A percentile compares a stretch with the other conserved stretches of the same genome.
Evolutionary conservation across 768 basidiomycete genomes (phyloP).

Genomic region (Tubosaeta sp.): DNA sequence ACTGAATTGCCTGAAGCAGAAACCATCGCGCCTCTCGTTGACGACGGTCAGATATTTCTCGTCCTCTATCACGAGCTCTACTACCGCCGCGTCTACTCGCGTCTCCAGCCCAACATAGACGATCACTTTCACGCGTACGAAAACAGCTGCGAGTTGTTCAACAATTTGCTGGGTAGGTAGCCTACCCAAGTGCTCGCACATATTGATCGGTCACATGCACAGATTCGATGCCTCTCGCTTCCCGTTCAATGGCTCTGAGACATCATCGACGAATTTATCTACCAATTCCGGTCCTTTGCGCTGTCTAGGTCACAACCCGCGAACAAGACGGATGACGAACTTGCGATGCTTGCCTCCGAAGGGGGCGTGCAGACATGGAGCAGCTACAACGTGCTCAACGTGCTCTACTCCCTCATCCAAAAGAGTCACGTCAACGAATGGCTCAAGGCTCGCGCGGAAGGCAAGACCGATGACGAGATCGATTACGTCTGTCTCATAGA

Average conservation of each 20-base stretch:
- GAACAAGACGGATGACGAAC: conserved; percentile 86
- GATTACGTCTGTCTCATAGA: conserved; percentile 48
- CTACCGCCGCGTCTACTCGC: conserved; percentile 94
- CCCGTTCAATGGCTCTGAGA: conserved; percentile 99
- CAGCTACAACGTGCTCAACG: conserved; percentile 97
- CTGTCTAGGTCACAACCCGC: conserved; percentile 85
- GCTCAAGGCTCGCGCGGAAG: conserved; percentile 74
- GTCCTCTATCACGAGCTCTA: conserved; percentile 95
- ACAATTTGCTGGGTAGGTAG: conserved; percentile 85
- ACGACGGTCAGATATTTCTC: conserved; percentile 94
- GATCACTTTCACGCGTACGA: conserved; percentile 95
- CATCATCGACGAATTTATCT: conserved; percentile 96
- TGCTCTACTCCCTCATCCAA: conserved; percentile 97
- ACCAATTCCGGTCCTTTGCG: conserved; percentile 96
- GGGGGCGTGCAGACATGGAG: conserved; percentile 86
- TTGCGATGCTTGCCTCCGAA: conserved; percentile 73
- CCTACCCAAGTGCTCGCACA: no score
- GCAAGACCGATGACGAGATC: conserved; percentile 78
- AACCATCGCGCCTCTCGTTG: conserved; percentile 88
- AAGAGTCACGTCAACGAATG: conserved; percentile 95
- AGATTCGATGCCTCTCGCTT: conserved; percentile 93
- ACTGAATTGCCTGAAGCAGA: conserved; percentile 98
- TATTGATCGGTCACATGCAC: neutral
- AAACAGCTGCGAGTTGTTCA: conserved; percentile 98
- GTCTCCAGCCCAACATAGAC: conserved; percentile 84